Base-by-base conservation (phyloP, 2,329 filamentous ascomycete genomes). In the Macrophomina phaseolina region DNA sequence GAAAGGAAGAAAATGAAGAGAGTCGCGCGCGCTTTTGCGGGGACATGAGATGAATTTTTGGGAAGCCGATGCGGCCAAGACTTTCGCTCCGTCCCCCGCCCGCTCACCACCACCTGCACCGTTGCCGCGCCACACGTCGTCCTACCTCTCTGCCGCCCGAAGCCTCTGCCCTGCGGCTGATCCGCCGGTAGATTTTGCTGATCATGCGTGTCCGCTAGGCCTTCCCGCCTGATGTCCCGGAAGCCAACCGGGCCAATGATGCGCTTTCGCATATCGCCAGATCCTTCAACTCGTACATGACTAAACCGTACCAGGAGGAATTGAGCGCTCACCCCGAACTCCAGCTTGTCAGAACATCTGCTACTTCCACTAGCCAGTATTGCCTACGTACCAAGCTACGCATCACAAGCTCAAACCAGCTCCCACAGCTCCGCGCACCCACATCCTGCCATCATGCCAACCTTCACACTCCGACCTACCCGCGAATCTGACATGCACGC, bases 381-480 rank as follows among this genome's bases (percentile, higher is more conserved):
- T 23, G 23, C 23, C 23, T 23, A 23, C 23, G 2, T 23, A 23
- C 23, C 23, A 23, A 23, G 23, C 23, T 2, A 23, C 23, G 23
- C 23, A 23, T 23, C 23, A 23, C 23, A 23, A 23, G 23, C 3
- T 23, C 23, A 23, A 23, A 23, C 23, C 23, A 23, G 23, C 23
- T 23, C 23, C 1, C 23, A 23, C 23, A 23, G 1, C 23, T 38
- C 36, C 6, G 36, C 36, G 36, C 36, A 18, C 11, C 30, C 6
- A 11, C 52, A n/a, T 38, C 16, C 32, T 32, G 16, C 52, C 32
- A 14, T 23, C 71, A 77, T 71, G 71, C 66, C 70, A 55, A 45
- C 67, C 70, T 68, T 73, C 74, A 78, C 75, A 69, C 76, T 79
- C 70, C 78, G 77, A 65, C 71, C 76, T 9, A 76, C 75, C 28